Percentiles rank a stretch among this genome's conserved stretches.
Conservation (phyloP, 202 grass and related monocot species). For the Cymbopogon flexuosus region DNA sequence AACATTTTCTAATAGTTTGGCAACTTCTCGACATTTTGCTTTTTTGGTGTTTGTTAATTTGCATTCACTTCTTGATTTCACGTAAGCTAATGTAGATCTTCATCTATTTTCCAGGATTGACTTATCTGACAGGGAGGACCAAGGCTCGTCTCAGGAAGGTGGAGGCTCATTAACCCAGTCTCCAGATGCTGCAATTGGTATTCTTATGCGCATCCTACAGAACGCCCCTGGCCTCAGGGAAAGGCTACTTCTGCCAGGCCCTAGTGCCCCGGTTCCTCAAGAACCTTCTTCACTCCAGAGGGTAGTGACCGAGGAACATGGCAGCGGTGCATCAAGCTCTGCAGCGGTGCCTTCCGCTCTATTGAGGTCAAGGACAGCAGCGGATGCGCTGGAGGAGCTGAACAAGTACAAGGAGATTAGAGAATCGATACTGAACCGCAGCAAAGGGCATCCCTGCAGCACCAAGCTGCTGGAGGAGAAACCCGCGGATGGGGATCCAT, state of each 20-base stretch:
- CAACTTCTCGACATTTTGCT: not conserved
- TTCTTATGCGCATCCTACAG: conserved; percentile 55
- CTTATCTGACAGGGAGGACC: conserved; percentile 32
- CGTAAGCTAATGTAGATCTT: not conserved
- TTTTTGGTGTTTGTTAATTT: not conserved
- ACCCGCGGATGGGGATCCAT: conserved; percentile 29
- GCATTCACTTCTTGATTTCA: conserved; percentile 1
- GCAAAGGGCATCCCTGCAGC: conserved; percentile 6
- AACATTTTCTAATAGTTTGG: not conserved
- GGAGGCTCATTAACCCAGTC: conserved; percentile 37
- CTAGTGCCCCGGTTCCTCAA: conserved; percentile 26
- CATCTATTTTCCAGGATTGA: conserved; percentile 32
- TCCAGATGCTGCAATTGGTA: conserved; percentile 60
- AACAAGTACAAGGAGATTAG: conserved; percentile 50
- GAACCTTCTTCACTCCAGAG: conserved; percentile 49
- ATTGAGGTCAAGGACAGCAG: conserved; percentile 45
- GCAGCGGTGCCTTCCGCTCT: not conserved
- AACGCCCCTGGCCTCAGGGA: conserved; percentile 49
- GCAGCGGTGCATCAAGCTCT: conserved; percentile 29
- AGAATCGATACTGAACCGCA: conserved; percentile 44
- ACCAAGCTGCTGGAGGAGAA: conserved; percentile 12
- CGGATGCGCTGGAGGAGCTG: conserved; percentile 66
- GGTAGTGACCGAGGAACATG: conserved; percentile 46
- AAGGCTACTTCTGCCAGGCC: conserved; percentile 3
- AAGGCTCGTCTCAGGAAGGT: conserved; percentile 3